Evolutionary conservation across 192 early-diverging fungal species (phyloP).

Genomic region (Lobosporangium transversale): DNA sequence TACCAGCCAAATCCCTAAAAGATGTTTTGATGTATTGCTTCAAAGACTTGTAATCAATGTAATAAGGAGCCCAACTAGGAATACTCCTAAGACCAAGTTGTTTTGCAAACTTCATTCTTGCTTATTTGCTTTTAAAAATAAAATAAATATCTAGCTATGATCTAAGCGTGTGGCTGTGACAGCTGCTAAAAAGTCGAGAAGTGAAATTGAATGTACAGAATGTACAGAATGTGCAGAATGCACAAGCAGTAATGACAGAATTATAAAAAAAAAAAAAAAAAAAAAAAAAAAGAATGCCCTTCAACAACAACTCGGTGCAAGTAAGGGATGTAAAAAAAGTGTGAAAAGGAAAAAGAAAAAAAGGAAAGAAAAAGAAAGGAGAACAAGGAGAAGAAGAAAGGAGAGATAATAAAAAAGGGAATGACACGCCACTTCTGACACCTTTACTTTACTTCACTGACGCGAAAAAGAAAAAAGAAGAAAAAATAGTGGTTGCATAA

Average conservation of each 20-base stretch:
- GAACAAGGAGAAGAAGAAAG: not conserved
- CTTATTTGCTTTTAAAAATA: not conserved
- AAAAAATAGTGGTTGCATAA: not conserved
- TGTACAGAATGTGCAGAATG: not conserved
- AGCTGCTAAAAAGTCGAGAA: not conserved
- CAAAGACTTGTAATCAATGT: constrained; percentile 63
- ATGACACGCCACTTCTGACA: too few relatives aligned
- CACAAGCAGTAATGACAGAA: too few relatives aligned
- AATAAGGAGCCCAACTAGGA: constrained; percentile 61
- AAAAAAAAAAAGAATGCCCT: not conserved
- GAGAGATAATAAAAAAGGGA: not conserved
- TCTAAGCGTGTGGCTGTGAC: too few relatives aligned
- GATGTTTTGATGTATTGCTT: constrained; percentile 59
- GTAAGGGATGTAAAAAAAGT: not conserved
- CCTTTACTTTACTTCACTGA: too few relatives aligned
- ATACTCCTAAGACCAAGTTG: constrained; percentile 63
- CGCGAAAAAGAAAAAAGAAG: not conserved
- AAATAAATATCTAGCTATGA: too few relatives aligned
- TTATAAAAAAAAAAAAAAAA: too few relatives aligned
- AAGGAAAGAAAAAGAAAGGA: constrained; percentile 4
- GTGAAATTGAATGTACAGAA: not conserved
- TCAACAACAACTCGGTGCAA: not conserved
- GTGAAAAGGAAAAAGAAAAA: not conserved
- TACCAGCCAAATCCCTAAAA: constrained; percentile 38
- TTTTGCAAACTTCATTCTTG: constrained; percentile 66